phyloP scores from a whole-genome alignment of 1,284 basidiomycete species.

The Puccinia novopanici region DNA sequence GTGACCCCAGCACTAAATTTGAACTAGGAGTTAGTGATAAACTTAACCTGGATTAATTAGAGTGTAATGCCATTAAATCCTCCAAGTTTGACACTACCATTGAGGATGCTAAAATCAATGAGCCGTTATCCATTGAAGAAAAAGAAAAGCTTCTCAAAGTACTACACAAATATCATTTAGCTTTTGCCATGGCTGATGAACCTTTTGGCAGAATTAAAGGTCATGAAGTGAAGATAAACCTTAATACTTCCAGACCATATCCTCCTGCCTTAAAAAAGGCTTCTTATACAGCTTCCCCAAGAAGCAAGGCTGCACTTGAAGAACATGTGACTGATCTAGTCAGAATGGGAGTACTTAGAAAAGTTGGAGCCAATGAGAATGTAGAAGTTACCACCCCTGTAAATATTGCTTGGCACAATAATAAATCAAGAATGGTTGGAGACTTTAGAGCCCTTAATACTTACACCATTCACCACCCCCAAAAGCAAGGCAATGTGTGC shows the following conservation, averaged over 20 bases:
- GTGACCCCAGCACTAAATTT: neutral
- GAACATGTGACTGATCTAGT: neutral
- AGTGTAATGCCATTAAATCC: neutral
- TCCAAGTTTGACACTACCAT: neutral
- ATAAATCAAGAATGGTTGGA: no score
- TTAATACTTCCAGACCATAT: no score
- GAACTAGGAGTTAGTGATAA: slow-evolving; percentile 1
- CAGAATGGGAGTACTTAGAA: neutral
- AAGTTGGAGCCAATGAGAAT: slow-evolving; percentile 9
- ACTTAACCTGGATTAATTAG: neutral
- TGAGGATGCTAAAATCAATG: neutral
- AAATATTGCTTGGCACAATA: slow-evolving; percentile 21
- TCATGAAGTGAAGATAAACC: no score
- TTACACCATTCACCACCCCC: no score
- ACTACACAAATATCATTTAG: no score
- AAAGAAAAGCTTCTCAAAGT: neutral
- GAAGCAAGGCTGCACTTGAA: neutral
- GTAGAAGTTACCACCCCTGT: slow-evolving; percentile 19
- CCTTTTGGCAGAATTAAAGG: no score
- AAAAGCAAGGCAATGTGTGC: no score
- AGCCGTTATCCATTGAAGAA: neutral
- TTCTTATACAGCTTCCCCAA: no score
- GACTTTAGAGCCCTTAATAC: no score
- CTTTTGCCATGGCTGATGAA: no score
- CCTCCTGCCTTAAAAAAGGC: no score